Evolutionary conservation across 441 rosid genomes (phyloP).

Genomic region (Melastoma candidum): DNA sequence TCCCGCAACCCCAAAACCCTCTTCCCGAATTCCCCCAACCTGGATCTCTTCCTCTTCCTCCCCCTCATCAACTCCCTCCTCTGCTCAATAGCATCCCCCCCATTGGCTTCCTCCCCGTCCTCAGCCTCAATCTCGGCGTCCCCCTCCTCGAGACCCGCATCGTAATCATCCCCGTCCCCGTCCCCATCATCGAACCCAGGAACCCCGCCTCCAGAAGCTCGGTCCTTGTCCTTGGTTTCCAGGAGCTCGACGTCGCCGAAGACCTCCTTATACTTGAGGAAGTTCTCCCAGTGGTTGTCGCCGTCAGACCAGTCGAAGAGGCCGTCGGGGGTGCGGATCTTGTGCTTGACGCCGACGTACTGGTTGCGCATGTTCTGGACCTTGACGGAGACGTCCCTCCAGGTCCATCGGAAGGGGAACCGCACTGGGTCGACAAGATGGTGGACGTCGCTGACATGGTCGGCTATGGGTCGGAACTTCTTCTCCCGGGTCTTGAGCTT

Average conservation of each 20-base stretch:
- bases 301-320: slow-evolving; percentile 66
- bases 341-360: slow-evolving; percentile 74
- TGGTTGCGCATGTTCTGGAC: slow-evolving; percentile 80
- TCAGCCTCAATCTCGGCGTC: slow-evolving; percentile 14
- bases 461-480: slow-evolving; percentile 68
- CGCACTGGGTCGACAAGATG: slow-evolving; percentile 42
- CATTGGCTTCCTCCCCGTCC: slow-evolving; percentile 14
- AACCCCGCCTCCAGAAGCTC: slow-evolving; percentile 18
- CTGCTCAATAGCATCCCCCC: slow-evolving; percentile 18
- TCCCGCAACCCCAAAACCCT: slow-evolving; percentile 48
- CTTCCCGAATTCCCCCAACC: slow-evolving; percentile 36
- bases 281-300: slow-evolving; percentile 70
- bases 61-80: slow-evolving; percentile 24
- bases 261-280: slow-evolving; percentile 63
- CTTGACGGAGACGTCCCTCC: slow-evolving; percentile 73
- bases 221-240: slow-evolving; percentile 43
- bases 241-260: slow-evolving; percentile 63
- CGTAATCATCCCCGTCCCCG: slow-evolving; percentile 1
- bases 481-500: slow-evolving; percentile 73
- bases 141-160: slow-evolving; percentile 2
- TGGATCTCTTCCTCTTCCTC: slow-evolving; percentile 19
- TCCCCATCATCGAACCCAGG: slow-evolving; percentile 43
- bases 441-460: slow-evolving; percentile 55
- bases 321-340: slow-evolving; percentile 44
- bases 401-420: slow-evolving; percentile 69